These are phyloP conservation scores for Trichocladium antarcticum DNA, from an alignment of 495 filamentous ascomycete species.

Conservation along the genomic window DNA sequence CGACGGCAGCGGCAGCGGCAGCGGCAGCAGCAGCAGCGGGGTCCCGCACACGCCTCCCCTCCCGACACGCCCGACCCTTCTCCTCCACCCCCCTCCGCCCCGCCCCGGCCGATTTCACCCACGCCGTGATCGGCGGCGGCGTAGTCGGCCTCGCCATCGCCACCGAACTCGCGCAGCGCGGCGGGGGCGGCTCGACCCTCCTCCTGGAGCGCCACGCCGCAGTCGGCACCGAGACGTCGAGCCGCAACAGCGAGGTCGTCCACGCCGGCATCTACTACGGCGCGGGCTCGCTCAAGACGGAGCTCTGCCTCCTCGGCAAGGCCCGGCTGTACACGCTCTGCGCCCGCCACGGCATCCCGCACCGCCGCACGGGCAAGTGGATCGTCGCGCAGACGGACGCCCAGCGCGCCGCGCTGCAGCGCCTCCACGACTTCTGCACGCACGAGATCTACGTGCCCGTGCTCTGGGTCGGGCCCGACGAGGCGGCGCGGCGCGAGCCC, in stretches of 20 bases:
- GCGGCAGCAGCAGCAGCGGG: neutral
- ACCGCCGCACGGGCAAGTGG: slow-evolving; percentile 80
- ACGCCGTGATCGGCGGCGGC: slow-evolving; percentile 81
- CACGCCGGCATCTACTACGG: slow-evolving; percentile 95
- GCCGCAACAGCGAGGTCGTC: slow-evolving; percentile 92
- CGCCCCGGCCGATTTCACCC: slow-evolving; percentile 60
- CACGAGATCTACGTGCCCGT: slow-evolving; percentile 58
- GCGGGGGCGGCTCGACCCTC: slow-evolving; percentile 47
- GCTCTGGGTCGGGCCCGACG: slow-evolving; percentile 49
- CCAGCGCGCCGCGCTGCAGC: slow-evolving; percentile 55
- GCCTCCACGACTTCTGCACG: slow-evolving; percentile 54
- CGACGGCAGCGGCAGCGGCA: neutral
- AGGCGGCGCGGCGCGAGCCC: slow-evolving; percentile 59
- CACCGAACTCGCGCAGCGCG: slow-evolving; percentile 53
- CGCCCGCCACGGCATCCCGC: slow-evolving; percentile 50
- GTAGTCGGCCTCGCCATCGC: slow-evolving; percentile 89
- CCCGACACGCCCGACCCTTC: slow-evolving; percentile 17
- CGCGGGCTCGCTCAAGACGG: slow-evolving; percentile 61
- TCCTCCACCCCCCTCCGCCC: slow-evolving; percentile 20
- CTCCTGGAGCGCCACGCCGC: slow-evolving; percentile 69
- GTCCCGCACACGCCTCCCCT: too few species aligned
- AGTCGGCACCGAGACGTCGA: slow-evolving; percentile 83
- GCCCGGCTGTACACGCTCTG: slow-evolving; percentile 73
- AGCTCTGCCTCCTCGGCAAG: slow-evolving; percentile 67
- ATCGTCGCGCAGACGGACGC: slow-evolving; percentile 72